Base-by-base conservation (phyloP, 2,329 filamentous ascomycete genomes). In the Trichoderma sp. region DNA sequence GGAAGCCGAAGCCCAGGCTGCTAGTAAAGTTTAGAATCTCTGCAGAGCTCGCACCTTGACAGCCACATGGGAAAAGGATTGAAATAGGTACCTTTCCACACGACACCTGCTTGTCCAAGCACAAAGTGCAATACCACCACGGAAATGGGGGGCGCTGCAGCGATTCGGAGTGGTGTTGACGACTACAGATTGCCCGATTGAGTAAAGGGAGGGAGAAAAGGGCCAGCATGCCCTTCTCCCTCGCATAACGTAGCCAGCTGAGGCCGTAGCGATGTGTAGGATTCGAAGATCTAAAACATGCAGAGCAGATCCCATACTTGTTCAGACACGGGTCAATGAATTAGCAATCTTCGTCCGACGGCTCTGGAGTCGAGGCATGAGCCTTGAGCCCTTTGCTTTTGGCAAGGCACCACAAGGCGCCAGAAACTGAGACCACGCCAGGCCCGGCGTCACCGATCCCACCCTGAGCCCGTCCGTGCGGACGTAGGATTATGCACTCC, bases 361-460 rank as follows among this genome's bases (percentile, higher is more conserved):
- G 17, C 29, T 25, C 39, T 19, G 48, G 37, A 35, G 19, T 35
- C 29, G 29, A 45, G 27, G 35, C 19, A 15, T 19, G 19, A 64
- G 50, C 61, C 35, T 29, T 19, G 19, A 64, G 50, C 61, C 35
- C 19, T 27, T 56, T 35, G 37, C 50, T 45, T 22, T 57, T 48
- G 1, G n/a, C 37, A 57, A 57, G 25, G 37, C 35, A 57, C 15
- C 63, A 57, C 37, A 57, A 65, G 63, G 50, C 35, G 32, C 27
- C 63, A 57, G 52, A 35, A 34, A 57, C 29, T 48, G 52, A 57
- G 63, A 45, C 52, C 52, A 65, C 8, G 27, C 63, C 37, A 45
- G 42, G 61, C 27, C 59, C 63, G 63, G 63, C 63, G 63, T 57
- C 63, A 56, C 63, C 63, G 63, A 65, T 65, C 37, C 50, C 52